Evolutionary conservation across 179 eudicot species (phyloP), one percentile per base, ranked within the genome.

Genomic region (Heliamphora pulchella): DNA sequence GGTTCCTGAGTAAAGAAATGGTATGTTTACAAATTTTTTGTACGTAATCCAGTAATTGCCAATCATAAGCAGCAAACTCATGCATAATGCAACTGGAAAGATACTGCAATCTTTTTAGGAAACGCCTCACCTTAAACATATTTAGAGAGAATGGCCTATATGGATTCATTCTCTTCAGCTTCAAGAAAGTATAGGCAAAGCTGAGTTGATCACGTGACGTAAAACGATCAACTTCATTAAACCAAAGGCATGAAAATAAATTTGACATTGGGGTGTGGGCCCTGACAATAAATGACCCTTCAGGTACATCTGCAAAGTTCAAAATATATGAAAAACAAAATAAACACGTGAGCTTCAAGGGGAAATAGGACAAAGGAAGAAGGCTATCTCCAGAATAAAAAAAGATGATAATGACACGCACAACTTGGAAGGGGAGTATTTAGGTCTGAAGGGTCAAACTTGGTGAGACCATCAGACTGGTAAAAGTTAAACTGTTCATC

Each of bases 181-280:
- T 96, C 84, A 96, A 83, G 83, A 87, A 93, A 46, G 98, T 93
- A 82, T 92, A 93, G 59, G 91, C 94, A 83, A 96, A 96, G 91
- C 98, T 96, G 81, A 96, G 86, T 80, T 96, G 98, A 83, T 96
- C 98, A 43, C 98, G 94, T 61, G 98, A 96, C 48, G 98, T 96
- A 78, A 93, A 96, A 58, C 91, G 97, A 75, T 93, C 93, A 74
- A 96, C 98, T 89, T 96, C 98, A 68, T 96, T 96, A 86, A 96
- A 96, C 98, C 98, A 96, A 71, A 96, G 94, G 86, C 98, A 96
- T 62, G 98, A 91, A 83, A 96, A 96, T 73, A 96, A 88, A 86
- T 93, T 93, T 18, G 98, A 93, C 98, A 93, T 96, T 39, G 97
- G 91, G 39, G 98, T 91, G 82, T 96, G 98, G 51, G 98, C 98